phyloP scores from a whole-genome alignment of 371 early-diverging fungal species.

The Syncephalastrum contaminatum region DNA sequence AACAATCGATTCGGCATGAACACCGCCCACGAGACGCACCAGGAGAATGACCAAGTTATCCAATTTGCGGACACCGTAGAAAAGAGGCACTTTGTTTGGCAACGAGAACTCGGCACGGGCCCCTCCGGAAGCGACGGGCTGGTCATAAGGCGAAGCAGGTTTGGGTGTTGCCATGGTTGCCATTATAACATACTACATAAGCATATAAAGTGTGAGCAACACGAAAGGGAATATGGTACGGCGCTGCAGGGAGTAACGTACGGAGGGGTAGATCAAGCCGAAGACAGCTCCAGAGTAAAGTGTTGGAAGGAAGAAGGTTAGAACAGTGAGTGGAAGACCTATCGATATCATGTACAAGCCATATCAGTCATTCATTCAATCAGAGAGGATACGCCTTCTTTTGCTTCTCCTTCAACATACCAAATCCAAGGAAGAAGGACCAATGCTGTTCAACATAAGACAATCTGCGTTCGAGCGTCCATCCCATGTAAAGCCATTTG shows the following conservation, averaged over 20 bases:
- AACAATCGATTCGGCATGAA: constrained; percentile 40
- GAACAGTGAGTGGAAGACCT: constrained; percentile 38
- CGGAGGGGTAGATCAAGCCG: constrained; percentile 47
- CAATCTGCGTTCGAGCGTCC: constrained; percentile 51
- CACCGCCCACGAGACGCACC: constrained; percentile 34
- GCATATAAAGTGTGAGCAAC: background rate
- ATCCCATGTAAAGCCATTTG: constrained; percentile 50
- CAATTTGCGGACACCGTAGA: constrained; percentile 45
- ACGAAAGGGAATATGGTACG: background rate
- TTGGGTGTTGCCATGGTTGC: constrained; percentile 46
- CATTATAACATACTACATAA: constrained; percentile 48
- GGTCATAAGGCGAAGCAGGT: constrained; percentile 26
- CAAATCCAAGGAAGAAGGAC: constrained; percentile 57
- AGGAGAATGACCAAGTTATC: constrained; percentile 36
- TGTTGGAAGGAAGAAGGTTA: constrained; percentile 49
- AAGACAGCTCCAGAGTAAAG: constrained; percentile 50
- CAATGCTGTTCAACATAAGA: constrained; percentile 52
- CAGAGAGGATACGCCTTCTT: too few species aligned
- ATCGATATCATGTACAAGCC: background rate
- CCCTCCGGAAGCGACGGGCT: constrained; percentile 27
- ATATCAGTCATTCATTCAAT: background rate
- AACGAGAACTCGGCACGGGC: constrained; percentile 30
- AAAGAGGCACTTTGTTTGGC: constrained; percentile 44
- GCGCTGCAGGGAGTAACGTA: constrained; percentile 20
- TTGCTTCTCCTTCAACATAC: constrained; percentile 16